Evolutionary conservation across 2,329 filamentous ascomycete species (phyloP), one percentile per base, ranked within the genome.

Genomic region (Exophiala calicioides): DNA sequence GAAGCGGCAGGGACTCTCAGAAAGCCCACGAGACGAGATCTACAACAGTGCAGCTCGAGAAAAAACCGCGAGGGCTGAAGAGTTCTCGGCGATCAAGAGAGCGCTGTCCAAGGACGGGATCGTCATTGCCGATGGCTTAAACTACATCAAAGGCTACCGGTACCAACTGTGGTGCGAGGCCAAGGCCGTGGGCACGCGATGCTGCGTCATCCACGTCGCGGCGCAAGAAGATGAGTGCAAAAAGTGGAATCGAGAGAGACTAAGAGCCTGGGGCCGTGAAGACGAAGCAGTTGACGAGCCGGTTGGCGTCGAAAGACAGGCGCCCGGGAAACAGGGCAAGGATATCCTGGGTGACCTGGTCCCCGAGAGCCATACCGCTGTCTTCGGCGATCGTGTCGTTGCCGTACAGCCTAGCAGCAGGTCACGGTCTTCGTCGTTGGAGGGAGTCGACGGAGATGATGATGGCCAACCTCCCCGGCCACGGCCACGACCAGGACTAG

Each of bases 81-180:
- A 80, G 49, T 80, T 79, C 57, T 78, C 78, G 8, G 78, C 80
- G 50, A 75, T 83, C 47, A 84, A 83, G 65, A 72, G 81, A 24
- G 67, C 72, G 16, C 65, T 85, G 34, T 72, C 72, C 13, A 72
- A 72, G 38, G 77, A 82, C 61, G 76, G 73, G 36, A 76, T 85
- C 47, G 79, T 84, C 32, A 77, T 85, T 39, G 75, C 81, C 2
- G 81, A 85, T 63, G 78, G 77, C 23, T 72, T 82, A 68, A 84
- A 85, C 62, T 84, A 85, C 63, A 85, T 85, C 68, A 85, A 85
- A 64, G 81, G 81, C 15, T 84, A 79, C 64, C 72, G 81, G 29
- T 85, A 85, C 59, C 81, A 85, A 66, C 65, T 85, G 32, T 84
- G 81, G 71, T 85, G 81, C 60, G 81, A 85, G 62, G 79, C 80